Conservation (phyloP, 1,139 yeast species). For the Blastobotrys petasosporus region DNA sequence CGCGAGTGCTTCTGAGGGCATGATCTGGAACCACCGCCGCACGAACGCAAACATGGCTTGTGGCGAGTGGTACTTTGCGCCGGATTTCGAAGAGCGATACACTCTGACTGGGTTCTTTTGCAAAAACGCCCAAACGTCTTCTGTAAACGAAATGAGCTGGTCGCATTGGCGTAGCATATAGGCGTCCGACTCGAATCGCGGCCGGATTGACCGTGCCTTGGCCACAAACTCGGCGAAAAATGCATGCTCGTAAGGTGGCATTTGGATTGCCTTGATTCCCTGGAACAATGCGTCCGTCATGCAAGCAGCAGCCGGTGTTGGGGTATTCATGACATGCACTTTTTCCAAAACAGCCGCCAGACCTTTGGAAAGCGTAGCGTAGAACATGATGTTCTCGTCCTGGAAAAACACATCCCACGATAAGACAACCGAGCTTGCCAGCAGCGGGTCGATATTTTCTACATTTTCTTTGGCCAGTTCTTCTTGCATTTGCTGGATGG, state of each 20-base stretch:
- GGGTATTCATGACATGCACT: conserved; percentile 21
- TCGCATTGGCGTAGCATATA: conserved; percentile 9
- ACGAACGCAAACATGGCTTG: conserved; percentile 23
- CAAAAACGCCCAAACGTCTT: conserved; percentile 20
- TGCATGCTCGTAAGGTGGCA: conserved; percentile 34
- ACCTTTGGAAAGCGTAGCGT: conserved; percentile 29
- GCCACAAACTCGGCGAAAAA: conserved; percentile 32
- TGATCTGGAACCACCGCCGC: conserved; percentile 27
- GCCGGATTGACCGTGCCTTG: conserved; percentile 22
- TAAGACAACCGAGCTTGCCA: conserved; percentile 28
- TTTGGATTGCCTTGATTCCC: conserved; percentile 32
- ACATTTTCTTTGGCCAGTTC: conserved; percentile 21
- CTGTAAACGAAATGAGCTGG: conserved; percentile 19
- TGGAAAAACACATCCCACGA: conserved; percentile 33
- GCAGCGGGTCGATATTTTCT: conserved; percentile 26
- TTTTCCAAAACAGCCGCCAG: conserved; percentile 30
- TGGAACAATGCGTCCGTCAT: conserved; percentile 30
- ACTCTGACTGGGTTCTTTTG: conserved; percentile 13
- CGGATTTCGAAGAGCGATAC: conserved; percentile 13
- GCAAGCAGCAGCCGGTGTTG: conserved; percentile 28
- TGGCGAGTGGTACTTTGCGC: conserved; percentile 23
- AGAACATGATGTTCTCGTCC: conserved; percentile 26
- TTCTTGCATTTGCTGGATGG: conserved; percentile 26
- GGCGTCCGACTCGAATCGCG: not conserved
- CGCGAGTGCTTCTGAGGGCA: conserved; percentile 27